A percentile compares a stretch with the other conserved stretches of the same genome.
These are phyloP conservation scores for Cyberlindnera mrakii DNA, from an alignment of 805 yeast species.

Conservation along the genomic window DNA sequence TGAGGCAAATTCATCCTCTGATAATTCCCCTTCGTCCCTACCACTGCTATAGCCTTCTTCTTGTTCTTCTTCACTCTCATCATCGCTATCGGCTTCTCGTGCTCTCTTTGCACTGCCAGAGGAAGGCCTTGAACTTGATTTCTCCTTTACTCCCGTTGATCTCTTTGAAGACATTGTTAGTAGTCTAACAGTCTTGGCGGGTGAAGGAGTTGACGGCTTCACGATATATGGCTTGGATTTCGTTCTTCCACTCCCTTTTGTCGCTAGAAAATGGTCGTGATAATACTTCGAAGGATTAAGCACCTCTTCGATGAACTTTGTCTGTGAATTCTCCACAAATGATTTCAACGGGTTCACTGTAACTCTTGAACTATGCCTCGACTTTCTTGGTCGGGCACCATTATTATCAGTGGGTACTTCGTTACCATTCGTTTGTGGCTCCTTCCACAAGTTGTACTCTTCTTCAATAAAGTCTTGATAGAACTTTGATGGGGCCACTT, in stretches of 20 bases:
- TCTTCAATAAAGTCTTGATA: constrained; percentile 27
- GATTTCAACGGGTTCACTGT: constrained; percentile 14
- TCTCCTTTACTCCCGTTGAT: neutral
- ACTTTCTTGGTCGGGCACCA: constrained; percentile 5
- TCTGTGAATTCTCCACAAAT: constrained; percentile 9
- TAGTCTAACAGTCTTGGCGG: constrained; percentile 1
- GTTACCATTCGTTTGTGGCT: constrained; percentile 2
- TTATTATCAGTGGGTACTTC: neutral
- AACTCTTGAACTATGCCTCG: constrained; percentile 21
- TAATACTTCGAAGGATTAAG: constrained; percentile 19
- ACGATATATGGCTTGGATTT: neutral
- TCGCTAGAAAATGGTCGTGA: constrained; percentile 15
- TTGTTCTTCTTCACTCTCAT: constrained; percentile 1
- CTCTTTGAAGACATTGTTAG: neutral
- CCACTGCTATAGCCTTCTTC: constrained; percentile 6
- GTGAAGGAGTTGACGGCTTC: neutral
- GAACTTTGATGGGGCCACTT: constrained; percentile 30
- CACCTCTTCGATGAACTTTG: constrained; percentile 10
- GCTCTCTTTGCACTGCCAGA: neutral
- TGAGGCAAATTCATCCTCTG: constrained; percentile 7
- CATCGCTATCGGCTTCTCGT: constrained; percentile 5
- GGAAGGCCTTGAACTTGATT: neutral
- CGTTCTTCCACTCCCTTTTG: constrained; percentile 1
- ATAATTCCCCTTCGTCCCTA: constrained; percentile 22
- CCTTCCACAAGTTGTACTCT: constrained; percentile 25